Conservation (phyloP, 2,329 filamentous ascomycete species). For the Aschersonia sp. region DNA sequence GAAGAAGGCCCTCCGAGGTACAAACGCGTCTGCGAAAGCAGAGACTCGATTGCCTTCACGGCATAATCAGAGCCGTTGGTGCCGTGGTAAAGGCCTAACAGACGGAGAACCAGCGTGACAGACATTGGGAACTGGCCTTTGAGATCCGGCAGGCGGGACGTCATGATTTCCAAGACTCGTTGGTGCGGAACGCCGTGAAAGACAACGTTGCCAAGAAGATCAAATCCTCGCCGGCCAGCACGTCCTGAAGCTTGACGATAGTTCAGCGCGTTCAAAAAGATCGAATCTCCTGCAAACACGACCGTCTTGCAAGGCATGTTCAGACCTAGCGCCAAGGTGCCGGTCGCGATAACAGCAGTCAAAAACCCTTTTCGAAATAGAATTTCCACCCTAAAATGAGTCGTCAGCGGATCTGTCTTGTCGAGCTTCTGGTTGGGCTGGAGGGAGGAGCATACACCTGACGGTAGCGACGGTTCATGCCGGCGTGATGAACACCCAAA, state of each 20-base stretch:
- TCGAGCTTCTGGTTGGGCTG: not conserved
- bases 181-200: constrained; percentile 49
- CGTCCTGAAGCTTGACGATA: constrained; percentile 66
- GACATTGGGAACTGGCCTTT: constrained; percentile 69
- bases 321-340: constrained; percentile 63
- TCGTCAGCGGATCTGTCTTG: not conserved
- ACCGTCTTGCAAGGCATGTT: constrained; percentile 79
- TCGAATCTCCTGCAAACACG: constrained; percentile 59
- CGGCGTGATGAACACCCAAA: constrained; percentile 64
- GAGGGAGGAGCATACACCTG: constrained; percentile 32
- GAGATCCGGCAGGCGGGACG: constrained; percentile 58
- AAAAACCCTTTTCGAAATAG: constrained; percentile 61
- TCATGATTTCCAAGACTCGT: constrained; percentile 55
- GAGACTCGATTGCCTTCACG: constrained; percentile 36
- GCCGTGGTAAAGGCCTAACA: constrained; percentile 48
- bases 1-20: constrained; percentile 57
- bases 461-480: constrained; percentile 66
- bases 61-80: not conserved
- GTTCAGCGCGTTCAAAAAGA: constrained; percentile 60
- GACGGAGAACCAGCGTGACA: constrained; percentile 53
- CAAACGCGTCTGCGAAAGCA: constrained; percentile 55
- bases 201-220: constrained; percentile 67
- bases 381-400: constrained; percentile 43
- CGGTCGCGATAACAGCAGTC: constrained; percentile 59
- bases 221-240: constrained; percentile 68